These are phyloP conservation scores for Salix exigua DNA, from an alignment of 345 rosid genomes.

Conservation along the genomic window DNA sequence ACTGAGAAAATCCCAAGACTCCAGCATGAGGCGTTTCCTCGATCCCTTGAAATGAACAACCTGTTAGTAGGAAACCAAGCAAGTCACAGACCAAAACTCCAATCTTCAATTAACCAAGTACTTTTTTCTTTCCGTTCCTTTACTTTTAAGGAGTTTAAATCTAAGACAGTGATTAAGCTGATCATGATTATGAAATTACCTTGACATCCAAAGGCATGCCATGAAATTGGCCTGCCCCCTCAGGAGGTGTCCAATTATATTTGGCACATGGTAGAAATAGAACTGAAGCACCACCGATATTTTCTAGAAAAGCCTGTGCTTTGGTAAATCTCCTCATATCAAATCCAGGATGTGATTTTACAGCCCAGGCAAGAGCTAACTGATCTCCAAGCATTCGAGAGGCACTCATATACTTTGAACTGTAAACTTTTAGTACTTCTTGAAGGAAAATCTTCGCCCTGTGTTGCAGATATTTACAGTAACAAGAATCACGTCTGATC, in stretches of 20 bases:
- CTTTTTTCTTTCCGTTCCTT: no score
- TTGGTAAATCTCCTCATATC: slow-evolving; percentile 64
- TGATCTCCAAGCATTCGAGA: slow-evolving; percentile 97
- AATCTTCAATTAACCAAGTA: background rate
- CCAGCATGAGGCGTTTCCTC: slow-evolving; percentile 92
- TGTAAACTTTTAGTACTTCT: slow-evolving; percentile 60
- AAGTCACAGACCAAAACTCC: background rate
- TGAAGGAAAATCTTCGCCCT: slow-evolving; percentile 77
- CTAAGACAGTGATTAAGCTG: background rate
- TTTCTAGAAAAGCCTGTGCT: slow-evolving; percentile 54
- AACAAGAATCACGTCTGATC: background rate
- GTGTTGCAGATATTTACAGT: slow-evolving; percentile 9
- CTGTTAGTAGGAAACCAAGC: slow-evolving; percentile 29
- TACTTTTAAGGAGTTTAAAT: background rate
- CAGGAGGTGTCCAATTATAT: slow-evolving; percentile 98
- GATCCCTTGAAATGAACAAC: slow-evolving; percentile 96
- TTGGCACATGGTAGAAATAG: slow-evolving; percentile 75
- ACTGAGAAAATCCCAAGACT: slow-evolving; percentile 76
- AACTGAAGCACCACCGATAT: slow-evolving; percentile 54
- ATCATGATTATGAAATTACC: slow-evolving; percentile 37
- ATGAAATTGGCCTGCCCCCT: slow-evolving; percentile 96
- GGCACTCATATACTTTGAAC: slow-evolving; percentile 65
- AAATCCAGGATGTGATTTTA: slow-evolving; percentile 57
- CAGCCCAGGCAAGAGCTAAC: slow-evolving; percentile 72
- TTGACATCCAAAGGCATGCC: slow-evolving; percentile 96